Percentiles rank a stretch among this genome's conserved stretches.
Conservation (phyloP, 2,329 filamentous ascomycete genomes). For the Rhynchosporium secalis region DNA sequence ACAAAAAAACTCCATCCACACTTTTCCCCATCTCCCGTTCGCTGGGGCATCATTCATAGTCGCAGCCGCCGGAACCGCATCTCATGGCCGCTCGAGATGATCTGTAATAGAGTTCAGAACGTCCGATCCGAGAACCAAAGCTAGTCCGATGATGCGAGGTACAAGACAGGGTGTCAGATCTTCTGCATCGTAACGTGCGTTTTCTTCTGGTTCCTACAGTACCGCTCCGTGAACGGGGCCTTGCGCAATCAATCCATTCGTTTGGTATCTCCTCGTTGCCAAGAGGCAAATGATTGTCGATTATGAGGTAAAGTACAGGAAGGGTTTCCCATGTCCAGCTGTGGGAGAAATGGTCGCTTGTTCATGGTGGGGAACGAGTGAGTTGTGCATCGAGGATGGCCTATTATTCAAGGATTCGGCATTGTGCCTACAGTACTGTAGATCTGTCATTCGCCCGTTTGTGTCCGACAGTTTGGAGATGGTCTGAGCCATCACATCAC, state of each 20-base stretch:
- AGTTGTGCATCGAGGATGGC: no score
- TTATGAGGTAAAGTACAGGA: not conserved
- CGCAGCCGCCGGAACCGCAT: conserved; percentile 15
- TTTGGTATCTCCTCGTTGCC: not conserved
- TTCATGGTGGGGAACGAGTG: no score
- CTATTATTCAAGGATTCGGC: no score
- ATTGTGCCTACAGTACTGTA: no score
- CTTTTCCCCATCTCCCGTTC: no score
- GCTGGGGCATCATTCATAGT: not conserved
- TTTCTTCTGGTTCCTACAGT: conserved; percentile 11
- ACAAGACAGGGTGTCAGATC: conserved; percentile 17
- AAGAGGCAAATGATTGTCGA: not conserved
- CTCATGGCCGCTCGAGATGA: not conserved
- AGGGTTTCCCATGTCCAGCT: not conserved
- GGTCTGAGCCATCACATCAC: not conserved
- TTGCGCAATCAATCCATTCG: conserved; percentile 10
- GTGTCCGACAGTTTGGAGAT: not conserved
- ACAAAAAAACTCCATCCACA: no score
- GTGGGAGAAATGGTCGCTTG: no score
- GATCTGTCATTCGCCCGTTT: not conserved
- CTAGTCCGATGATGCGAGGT: not conserved
- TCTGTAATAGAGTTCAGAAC: not conserved
- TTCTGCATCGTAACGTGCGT: conserved; percentile 13
- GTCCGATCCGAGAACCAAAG: not conserved
- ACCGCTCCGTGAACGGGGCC: conserved; percentile 1